Evolutionary conservation across 768 basidiomycete genomes (phyloP), one percentile per base, ranked within the genome.

Genomic region (Suillus weaverae): DNA sequence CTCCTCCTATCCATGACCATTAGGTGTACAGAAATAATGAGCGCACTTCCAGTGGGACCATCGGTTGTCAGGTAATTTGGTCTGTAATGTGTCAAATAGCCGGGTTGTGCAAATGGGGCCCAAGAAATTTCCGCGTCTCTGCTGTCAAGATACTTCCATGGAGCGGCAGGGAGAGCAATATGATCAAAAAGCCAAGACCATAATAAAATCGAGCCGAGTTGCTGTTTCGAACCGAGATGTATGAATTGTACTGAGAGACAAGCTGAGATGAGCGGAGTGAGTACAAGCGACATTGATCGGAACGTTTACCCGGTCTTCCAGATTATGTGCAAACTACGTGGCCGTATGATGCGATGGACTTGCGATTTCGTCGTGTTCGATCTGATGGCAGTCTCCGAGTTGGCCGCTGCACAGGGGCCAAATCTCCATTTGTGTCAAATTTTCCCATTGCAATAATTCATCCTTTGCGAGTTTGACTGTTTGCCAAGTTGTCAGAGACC

Each of bases 291-390:
- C 5, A 11, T 35, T n/a, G 35, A 35, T 54, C 53, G 53, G 53
- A 35, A 54, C 32, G 11, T 35, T n/a, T 20, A 54, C 53, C 53
- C 53, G 53, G 33, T 35, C 8, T 32, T 54, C 2, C 53, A 33
- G 20, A 54, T 33, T 33, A 33, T 54, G 33, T 54, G 53, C 53
- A 35, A 54, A 10, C 53, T 54, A 54, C 53, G 30, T 54, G 53
- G 32, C 32, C 32, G 32, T 32, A 11, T 54, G 53, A 54, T 54
- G 32, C 18, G 33, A 54, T 35, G 53, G 11, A 33, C 53, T 54
- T 54, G 53, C 53, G 53, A 54, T 33, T 54, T 54, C n/a, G 53
- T 54, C 53, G 53, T 54, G 53, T 54, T 35, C 53, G 53, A 54
- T 54, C 53, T 11, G 50, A 48, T 22, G 22, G 16, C 8, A 51